Percentiles rank a stretch among this genome's conserved stretches.
Conservation (phyloP, 345 rosid genomes). For the Eucalyptus victrix region DNA sequence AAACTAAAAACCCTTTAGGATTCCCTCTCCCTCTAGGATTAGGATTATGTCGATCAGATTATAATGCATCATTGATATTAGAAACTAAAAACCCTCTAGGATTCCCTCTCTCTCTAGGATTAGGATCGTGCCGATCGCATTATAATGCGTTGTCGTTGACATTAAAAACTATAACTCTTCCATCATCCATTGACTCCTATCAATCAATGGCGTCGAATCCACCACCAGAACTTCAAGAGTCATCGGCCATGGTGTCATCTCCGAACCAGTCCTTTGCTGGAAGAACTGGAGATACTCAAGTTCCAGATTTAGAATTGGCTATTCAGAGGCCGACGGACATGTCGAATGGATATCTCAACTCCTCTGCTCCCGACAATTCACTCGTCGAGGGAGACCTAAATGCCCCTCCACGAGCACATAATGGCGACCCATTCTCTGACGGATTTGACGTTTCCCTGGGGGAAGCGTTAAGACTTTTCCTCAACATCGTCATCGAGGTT, state of each 20-base stretch:
- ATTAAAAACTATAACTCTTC: not conserved
- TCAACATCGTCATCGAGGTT: rapidly evolving
- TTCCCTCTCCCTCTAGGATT: too few species aligned
- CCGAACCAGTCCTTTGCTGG: not conserved
- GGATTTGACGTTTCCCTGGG: rapidly evolving
- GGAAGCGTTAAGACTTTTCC: rapidly evolving
- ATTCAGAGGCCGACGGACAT: not conserved
- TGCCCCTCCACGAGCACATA: not conserved
- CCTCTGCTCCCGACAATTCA: not conserved
- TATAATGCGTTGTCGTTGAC: too few species aligned
- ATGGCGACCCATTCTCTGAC: rapidly evolving
- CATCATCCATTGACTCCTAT: not conserved
- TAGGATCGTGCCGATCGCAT: too few species aligned
- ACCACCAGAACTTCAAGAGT: not conserved
- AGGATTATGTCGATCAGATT: too few species aligned
- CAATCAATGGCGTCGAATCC: not conserved
- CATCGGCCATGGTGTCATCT: not conserved
- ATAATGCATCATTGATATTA: too few species aligned
- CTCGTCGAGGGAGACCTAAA: not conserved
- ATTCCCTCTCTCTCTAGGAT: too few species aligned
- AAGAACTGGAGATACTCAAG: too few species aligned
- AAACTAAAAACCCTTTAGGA: too few species aligned
- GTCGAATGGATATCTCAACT: not conserved
- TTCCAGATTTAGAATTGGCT: too few species aligned
- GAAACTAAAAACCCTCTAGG: too few species aligned